These are phyloP conservation scores for Cercospora zeina DNA, from an alignment of 2,329 filamentous ascomycete species.

Conservation along the genomic window DNA sequence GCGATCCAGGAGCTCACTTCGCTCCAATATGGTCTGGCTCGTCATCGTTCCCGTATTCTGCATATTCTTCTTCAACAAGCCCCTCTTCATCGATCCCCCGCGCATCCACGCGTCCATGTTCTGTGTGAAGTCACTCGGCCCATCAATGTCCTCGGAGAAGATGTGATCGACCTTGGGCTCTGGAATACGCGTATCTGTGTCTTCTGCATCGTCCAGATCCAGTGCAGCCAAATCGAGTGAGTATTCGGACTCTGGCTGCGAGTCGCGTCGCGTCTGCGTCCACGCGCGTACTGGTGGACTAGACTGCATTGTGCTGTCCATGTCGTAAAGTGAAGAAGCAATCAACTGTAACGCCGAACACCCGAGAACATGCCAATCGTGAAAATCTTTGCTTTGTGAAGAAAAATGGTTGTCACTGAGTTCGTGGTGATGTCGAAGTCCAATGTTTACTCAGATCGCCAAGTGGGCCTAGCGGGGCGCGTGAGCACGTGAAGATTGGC, in stretches of 20 bases:
- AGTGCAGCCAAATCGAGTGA: constrained; percentile 40
- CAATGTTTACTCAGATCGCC: constrained; percentile 10
- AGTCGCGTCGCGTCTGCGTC: constrained; percentile 28
- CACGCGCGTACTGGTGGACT: constrained; percentile 36
- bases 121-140: constrained; percentile 43
- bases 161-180: constrained; percentile 35
- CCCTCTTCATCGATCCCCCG: constrained; percentile 8
- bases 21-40: constrained; percentile 15
- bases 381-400: not conserved
- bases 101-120: constrained; percentile 41
- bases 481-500: constrained; percentile 1
- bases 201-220: constrained; percentile 29
- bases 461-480: constrained; percentile 5
- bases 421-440: not conserved
- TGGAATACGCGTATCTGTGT: constrained; percentile 32
- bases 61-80: constrained; percentile 7
- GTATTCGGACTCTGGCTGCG: constrained; percentile 35
- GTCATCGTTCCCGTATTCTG: not conserved
- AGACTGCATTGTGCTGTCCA: constrained; percentile 33
- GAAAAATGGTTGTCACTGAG: not conserved
- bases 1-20: constrained; percentile 5
- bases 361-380: constrained; percentile 7
- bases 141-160: constrained; percentile 42
- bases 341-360: constrained; percentile 10
- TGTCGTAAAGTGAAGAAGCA: not conserved